Evolutionary conservation across 495 filamentous ascomycete genomes (phyloP), one percentile per base, ranked within the genome.

Genomic region (Pyrenula aspistea): DNA sequence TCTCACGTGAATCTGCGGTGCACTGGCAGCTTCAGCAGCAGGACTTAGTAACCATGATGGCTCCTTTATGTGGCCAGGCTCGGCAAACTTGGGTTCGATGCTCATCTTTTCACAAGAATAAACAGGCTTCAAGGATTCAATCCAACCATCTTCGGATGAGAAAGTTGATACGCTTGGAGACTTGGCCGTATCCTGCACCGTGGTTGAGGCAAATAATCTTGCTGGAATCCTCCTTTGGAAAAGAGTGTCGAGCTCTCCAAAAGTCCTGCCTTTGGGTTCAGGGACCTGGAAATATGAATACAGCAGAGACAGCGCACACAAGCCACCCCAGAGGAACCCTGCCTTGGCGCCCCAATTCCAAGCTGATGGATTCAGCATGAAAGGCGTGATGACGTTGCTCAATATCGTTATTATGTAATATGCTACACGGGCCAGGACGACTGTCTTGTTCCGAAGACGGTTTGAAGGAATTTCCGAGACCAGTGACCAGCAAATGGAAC

Each of bases 341-440:
- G 79, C 71, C 59, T 77, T 83, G 56, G 78, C 83, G 21, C 73
- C 68, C 75, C 81, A 85, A 59, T 83, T 62, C 76, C 82, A 85
- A 0, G 77, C 81, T 0, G 74, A 77, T 0, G 83, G 78, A 64
- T 85, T 86, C n/a, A 86, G 65, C 80, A 83, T 82, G 61, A 82
- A 82, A 0, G 82, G 80, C 0, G 80, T 83, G 12, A 86, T 59
- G n/a, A 84, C 75, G 25, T 73, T 73, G 62, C 71, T 76, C 55
- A 85, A 63, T 55, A 84, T 83, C 48, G 71, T 72, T n/a, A 75
- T 74, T 54, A 83, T 68, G 63, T 81, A 83, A 69, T 84, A 84
- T 24, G 80, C 65, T 49, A 80, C 76, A n/a, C 83, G 74, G 0
- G 78, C 77, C 0, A 82, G 66, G 1, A 75, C 77, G 31, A 81